A percentile compares a stretch with the other conserved stretches of the same genome.
phyloP scores from a whole-genome alignment of 352 stramenopile genomes.

The Phytophthora podocarpi region DNA sequence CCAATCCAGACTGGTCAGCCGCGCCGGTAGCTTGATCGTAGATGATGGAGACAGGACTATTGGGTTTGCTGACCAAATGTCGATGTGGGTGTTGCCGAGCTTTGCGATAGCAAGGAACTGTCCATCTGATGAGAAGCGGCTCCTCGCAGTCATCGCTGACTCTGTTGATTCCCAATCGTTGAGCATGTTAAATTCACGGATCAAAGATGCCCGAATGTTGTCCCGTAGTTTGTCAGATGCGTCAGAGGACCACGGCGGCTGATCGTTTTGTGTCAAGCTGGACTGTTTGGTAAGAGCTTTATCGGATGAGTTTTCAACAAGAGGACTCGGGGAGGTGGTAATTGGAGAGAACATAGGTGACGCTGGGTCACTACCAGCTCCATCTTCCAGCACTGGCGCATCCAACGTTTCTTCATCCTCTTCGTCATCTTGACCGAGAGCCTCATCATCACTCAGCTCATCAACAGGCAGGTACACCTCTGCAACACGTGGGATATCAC shows the following conservation, averaged over 20 bases:
- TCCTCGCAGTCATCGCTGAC: constrained; percentile 38
- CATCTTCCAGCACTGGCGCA: background rate
- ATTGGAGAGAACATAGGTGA: constrained; percentile 40
- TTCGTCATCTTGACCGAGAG: constrained; percentile 19
- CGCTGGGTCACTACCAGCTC: constrained; percentile 3
- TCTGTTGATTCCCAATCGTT: constrained; percentile 42
- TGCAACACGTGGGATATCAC: constrained; percentile 38
- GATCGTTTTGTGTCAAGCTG: constrained; percentile 9
- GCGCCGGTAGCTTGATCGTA: constrained; percentile 37
- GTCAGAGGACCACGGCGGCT: constrained; percentile 16
- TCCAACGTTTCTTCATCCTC: constrained; percentile 12
- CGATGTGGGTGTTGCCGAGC: constrained; percentile 41
- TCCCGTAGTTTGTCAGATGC: background rate
- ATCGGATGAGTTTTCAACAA: background rate
- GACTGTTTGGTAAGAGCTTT: constrained; percentile 8
- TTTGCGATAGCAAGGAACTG: constrained; percentile 45
- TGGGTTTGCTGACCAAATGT: constrained; percentile 51
- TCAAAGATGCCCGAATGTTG: constrained; percentile 27
- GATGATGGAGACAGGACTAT: constrained; percentile 21
- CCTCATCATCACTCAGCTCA: constrained; percentile 35
- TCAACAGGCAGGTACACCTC: constrained; percentile 38
- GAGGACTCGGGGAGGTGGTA: background rate
- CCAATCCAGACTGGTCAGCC: constrained; percentile 36
- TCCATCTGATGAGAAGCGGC: constrained; percentile 44
- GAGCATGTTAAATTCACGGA: constrained; percentile 46